phyloP scores from a whole-genome alignment of 805 yeast genomes.

The Candida ponderosae region DNA sequence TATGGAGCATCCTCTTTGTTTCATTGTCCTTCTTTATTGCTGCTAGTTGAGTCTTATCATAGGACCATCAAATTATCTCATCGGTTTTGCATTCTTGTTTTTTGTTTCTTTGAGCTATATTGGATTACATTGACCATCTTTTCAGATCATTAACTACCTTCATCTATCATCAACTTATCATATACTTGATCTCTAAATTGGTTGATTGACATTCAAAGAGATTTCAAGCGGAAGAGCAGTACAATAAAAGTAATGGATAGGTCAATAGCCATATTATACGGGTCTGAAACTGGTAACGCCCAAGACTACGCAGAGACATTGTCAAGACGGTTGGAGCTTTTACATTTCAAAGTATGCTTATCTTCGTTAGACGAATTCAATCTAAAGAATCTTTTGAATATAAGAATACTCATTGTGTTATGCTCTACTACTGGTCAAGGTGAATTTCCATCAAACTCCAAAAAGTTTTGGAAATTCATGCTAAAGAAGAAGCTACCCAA shows the following conservation, averaged over 20 bases:
- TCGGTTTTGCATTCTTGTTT: no score
- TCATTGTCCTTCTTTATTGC: no score
- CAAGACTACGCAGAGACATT: conserved; percentile 74
- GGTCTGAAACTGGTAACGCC: conserved; percentile 90
- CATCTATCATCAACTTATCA: no score
- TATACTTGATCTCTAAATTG: not conserved
- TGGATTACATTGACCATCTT: no score
- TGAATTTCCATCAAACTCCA: conserved; percentile 73
- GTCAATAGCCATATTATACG: conserved; percentile 61
- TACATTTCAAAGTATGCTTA: conserved; percentile 40
- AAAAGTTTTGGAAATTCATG: conserved; percentile 67
- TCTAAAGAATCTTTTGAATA: conserved; percentile 42
- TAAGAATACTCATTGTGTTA: conserved; percentile 42
- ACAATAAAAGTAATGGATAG: conserved; percentile 9
- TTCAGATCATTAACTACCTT: no score
- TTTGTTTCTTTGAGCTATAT: no score
- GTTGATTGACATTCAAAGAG: no score
- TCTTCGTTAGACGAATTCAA: conserved; percentile 55
- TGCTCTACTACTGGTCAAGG: conserved; percentile 97
- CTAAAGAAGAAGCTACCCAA: conserved; percentile 57
- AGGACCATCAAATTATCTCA: no score
- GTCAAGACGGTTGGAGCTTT: conserved; percentile 45
- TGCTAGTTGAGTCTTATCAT: no score
- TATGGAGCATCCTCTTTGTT: no score
- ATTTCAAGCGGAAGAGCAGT: no score